Base-by-base conservation (phyloP, 2,329 filamentous ascomycete genomes). In the Trichocomaceae sp. region DNA sequence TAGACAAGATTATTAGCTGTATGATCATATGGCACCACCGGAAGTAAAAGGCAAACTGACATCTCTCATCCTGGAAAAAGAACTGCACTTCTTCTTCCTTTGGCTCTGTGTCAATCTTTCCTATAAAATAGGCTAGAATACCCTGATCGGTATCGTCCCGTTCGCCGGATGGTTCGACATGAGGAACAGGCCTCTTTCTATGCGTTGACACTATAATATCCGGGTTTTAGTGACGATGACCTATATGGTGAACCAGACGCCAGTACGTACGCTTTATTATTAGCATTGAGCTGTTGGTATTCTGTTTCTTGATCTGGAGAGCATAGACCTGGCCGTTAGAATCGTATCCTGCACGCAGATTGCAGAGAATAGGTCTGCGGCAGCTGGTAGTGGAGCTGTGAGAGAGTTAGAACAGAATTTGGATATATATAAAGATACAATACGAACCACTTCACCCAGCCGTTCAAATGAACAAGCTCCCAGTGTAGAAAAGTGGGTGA, bases 111-210 rank as follows among this genome's bases (percentile, higher is more conserved):
- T 47, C 49, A 12, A 58, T 48, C 9, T 48, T 52, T 15, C 48
- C 55, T 20, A 59, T 54, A 37, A 60, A 60, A 22, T 57, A 58
- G n/a, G 50, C 54, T 9, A 48, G 50, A 35, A 39, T 48, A 15
- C 53, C 58, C 31, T 57, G 54, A 3, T 52, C 49, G 6, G 23
- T 13, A 17, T 20, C 31, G 41, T 60, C 54, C 6, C 54, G 54
- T 12, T 35, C 23, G 3, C 57, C 57, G 17, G 37, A 47, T 33
- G 57, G 58, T 49, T 60, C 58, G 12, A 49, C 52, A 13, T 60
- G 58, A 13, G 58, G 57, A 17, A 60, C 53, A 6, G 56, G 53
- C 15, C 56, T 22, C n/a, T 50, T 58, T 47, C 54, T 57, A 10
- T 37, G 20, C 5, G 54, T 53, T 15, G 50, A 58, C 12, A 59